phyloP scores from a whole-genome alignment of 208 protist genomes.

The Acanthamoeba castellanii region DNA sequence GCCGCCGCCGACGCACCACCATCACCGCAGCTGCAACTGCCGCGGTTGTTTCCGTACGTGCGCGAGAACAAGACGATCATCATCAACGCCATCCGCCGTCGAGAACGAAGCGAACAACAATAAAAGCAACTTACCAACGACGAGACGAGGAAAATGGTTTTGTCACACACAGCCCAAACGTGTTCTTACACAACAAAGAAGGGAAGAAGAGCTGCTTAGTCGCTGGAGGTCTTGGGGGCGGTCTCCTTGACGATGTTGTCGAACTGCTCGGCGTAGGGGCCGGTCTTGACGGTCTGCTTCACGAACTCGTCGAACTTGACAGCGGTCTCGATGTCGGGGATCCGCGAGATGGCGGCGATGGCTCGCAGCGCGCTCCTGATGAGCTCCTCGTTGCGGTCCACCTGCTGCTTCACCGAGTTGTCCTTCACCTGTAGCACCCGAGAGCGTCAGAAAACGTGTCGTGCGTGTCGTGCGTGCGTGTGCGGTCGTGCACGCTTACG shows the following conservation, averaged over 20 bases:
- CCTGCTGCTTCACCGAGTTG: constrained; percentile 86
- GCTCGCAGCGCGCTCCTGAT: constrained; percentile 83
- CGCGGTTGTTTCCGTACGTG: neutral
- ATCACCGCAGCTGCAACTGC: no score
- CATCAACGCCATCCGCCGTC: neutral
- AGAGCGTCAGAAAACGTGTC: no score
- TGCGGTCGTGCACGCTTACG: no score
- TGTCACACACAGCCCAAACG: no score
- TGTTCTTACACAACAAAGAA: no score
- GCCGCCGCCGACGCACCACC: no score
- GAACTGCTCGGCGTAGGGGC: constrained; percentile 61
- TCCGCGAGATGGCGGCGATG: constrained; percentile 55
- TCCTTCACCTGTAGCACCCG: constrained; percentile 60
- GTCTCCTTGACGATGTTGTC: constrained; percentile 72
- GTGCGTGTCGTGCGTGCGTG: no score
- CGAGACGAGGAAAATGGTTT: neutral
- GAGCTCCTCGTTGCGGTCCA: constrained; percentile 88
- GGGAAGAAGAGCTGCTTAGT: no score
- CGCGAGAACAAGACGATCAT: constrained; percentile 24
- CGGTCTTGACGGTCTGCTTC: constrained; percentile 65
- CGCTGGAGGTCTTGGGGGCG: constrained; percentile 23
- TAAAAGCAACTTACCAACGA: neutral
- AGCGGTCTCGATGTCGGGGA: constrained; percentile 58
- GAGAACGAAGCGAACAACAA: neutral
- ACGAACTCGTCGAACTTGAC: constrained; percentile 75